A percentile compares a stretch with the other conserved stretches of the same genome.
phyloP scores from a whole-genome alignment of 176 grass and related monocot genomes.

The Hsuehochloa calcarea region DNA sequence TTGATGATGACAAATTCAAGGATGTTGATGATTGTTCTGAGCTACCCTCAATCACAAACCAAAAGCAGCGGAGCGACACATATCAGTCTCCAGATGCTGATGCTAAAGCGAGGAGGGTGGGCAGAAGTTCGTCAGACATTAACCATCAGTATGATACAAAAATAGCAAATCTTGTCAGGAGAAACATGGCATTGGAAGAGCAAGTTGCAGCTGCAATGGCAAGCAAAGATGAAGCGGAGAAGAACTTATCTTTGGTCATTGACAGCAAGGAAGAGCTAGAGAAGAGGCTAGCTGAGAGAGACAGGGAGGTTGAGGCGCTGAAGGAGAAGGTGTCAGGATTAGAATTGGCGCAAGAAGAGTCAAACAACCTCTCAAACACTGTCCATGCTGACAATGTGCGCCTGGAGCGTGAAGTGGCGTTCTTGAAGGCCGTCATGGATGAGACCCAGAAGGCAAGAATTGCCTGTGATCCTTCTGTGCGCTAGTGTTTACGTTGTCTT shows the following conservation, averaged over 20 bases:
- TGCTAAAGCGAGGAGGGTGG: slow-evolving; percentile 43
- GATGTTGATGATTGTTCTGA: slow-evolving; percentile 43
- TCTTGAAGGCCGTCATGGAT: slow-evolving; percentile 85
- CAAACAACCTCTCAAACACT: slow-evolving; percentile 70
- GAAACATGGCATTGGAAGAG: slow-evolving; percentile 61
- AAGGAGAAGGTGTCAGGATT: slow-evolving; percentile 74
- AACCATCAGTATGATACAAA: slow-evolving; percentile 64
- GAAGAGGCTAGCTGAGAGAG: slow-evolving; percentile 61
- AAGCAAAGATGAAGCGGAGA: slow-evolving; percentile 67
- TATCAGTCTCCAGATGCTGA: slow-evolving; percentile 42
- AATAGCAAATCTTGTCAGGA: slow-evolving; percentile 52
- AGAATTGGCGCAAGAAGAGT: slow-evolving; percentile 88
- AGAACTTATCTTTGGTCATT: slow-evolving; percentile 61
- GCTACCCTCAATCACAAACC: slow-evolving; percentile 35
- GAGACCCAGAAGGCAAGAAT: slow-evolving; percentile 81
- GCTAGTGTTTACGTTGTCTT: neutral
- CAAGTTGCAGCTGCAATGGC: slow-evolving; percentile 45
- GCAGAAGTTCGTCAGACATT: slow-evolving; percentile 55
- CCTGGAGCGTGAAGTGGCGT: slow-evolving; percentile 90
- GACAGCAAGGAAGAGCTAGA: slow-evolving; percentile 67
- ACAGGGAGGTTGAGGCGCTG: slow-evolving; percentile 58
- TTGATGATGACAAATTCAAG: slow-evolving; percentile 74
- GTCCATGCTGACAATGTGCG: slow-evolving; percentile 87
- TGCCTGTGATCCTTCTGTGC: neutral
- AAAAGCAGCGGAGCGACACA: slow-evolving; percentile 9